Evolutionary conservation across 2,329 filamentous ascomycete species (phyloP), one percentile per base, ranked within the genome.

Genomic region (Ophiostoma tasmaniense): DNA sequence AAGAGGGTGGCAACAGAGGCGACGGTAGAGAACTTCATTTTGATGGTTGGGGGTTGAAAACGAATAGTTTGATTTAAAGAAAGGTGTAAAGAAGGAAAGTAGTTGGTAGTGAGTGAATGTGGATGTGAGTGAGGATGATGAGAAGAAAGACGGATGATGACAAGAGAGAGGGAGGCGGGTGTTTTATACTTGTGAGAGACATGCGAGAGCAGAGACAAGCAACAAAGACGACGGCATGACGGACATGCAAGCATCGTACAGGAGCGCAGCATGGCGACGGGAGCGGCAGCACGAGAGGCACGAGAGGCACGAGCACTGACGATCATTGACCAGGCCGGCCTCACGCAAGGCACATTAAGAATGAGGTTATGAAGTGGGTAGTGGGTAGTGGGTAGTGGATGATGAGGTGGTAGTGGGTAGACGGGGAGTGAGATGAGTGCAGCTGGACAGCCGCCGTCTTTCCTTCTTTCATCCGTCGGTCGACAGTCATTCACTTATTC

Each of bases 1-100:
- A 52, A 62, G 37, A 72, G 45, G 45, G 37, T 20, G 28, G 70
- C 67, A 37, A 67, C 50, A 37, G 55, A 20, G 65, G 66, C 61
- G 37, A 72, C 25, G 37, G 64, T 22, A 22, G 71, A 71, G 70
- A 72, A 72, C 69, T 71, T 71, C 71, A 72, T 72, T 50, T 62
- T 72, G 70, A 64, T 25, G 45, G 64, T 55, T 30, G 64, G 55
- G 35, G 39, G 50, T 55, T 2, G 17, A 10, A 55, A 55, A 55
- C 50, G 25, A 3, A 55, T 13, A 52, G 45, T 52, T n/a, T n/a
- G 8, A 33, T 52, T n/a, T n/a, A 33, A 33, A 33, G 33, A 20
- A n/a, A 50, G 8, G n/a, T 13, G 1, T 55, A 14, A 37, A 64
- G 8, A 39, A 3, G 25, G 22, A 59, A 52, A n/a, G 45, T 20